Evolutionary conservation across 257 asterid species (phyloP), one percentile per base, ranked within the genome.

Genomic region (Gentiana dahurica): DNA sequence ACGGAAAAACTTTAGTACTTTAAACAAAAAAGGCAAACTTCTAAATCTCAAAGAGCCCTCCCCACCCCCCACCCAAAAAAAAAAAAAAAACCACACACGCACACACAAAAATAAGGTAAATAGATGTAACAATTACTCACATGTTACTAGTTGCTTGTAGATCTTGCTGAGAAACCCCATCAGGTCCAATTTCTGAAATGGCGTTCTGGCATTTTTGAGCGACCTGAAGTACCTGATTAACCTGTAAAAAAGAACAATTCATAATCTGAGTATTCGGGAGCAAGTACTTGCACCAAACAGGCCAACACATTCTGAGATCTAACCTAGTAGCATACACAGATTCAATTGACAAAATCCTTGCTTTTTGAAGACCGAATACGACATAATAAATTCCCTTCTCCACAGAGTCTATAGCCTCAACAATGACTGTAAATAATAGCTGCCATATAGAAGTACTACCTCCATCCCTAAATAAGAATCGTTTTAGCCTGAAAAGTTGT

Each of bases 121-220:
- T 15, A 24, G 24, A 24, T 24, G 24, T 24, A 52, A 44, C 36
- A 48, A 58, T 49, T 52, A 81, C 97, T 73, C 78, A 92, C 98
- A 92, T 70, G 66, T 63, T 93, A 71, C 94, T 81, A 78, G 81
- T 92, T 64, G 93, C 79, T 76, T 88, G 97, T 55, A 92, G 70
- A 75, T 88, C 95, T 65, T 85, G 84, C 65, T 79, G 95, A 60
- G 95, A 79, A 62, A 81, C 68, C 32, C 97, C 97, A 45, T 85
- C 94, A 24, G 90, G 78, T 53, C 97, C 97, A 70, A 87, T 79
- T 75, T 92, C 95, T 57, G 97, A 71, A 58, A 92, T 69, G 52
- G 97, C 77, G 77, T 73, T 89, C 52, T 85, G 97, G 77, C 99
- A 92, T 80, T 86, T 88, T 67, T 88, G 95, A 34, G 99, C 99